These are phyloP conservation scores for Candida dajiaensis DNA, from an alignment of 805 yeast species.

Conservation along the genomic window DNA sequence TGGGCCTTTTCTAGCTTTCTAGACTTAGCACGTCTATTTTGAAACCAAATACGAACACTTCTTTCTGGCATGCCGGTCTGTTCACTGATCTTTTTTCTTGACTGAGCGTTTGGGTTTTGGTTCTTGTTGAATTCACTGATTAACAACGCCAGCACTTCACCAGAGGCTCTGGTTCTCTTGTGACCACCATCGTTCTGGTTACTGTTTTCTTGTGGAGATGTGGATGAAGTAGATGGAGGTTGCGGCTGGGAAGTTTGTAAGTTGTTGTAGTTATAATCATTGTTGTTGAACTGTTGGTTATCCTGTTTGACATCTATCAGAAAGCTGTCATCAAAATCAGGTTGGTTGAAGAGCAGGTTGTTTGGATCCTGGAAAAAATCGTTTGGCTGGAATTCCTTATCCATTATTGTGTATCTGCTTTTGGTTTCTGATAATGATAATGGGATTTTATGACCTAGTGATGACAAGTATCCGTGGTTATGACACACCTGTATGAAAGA, in stretches of 20 bases:
- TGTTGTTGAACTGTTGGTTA: neutral
- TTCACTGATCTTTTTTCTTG: conserved; percentile 62
- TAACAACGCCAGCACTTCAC: conserved; percentile 66
- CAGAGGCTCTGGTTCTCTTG: conserved; percentile 70
- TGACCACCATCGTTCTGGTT: conserved; percentile 9
- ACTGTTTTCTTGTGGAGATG: conserved; percentile 1
- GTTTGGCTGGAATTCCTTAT: neutral
- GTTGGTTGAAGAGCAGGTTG: conserved; percentile 9
- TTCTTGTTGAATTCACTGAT: conserved; percentile 64
- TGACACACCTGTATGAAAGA: neutral
- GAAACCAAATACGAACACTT: conserved; percentile 91
- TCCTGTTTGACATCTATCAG: conserved; percentile 6
- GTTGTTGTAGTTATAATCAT: neutral
- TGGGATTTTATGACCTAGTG: neutral
- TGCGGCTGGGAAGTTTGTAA: neutral
- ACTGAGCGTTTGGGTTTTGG: conserved; percentile 71
- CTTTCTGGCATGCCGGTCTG: conserved; percentile 80
- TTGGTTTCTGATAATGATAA: neutral
- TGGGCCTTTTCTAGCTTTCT: conserved; percentile 56
- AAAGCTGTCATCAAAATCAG: conserved; percentile 11
- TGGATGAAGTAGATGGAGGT: conserved; percentile 3
- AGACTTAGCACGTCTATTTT: conserved; percentile 76
- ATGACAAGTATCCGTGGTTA: neutral
- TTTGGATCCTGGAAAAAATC: conserved; percentile 8
- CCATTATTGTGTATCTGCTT: neutral